phyloP scores from a whole-genome alignment of 768 basidiomycete species.

The Collybia mongolica region DNA sequence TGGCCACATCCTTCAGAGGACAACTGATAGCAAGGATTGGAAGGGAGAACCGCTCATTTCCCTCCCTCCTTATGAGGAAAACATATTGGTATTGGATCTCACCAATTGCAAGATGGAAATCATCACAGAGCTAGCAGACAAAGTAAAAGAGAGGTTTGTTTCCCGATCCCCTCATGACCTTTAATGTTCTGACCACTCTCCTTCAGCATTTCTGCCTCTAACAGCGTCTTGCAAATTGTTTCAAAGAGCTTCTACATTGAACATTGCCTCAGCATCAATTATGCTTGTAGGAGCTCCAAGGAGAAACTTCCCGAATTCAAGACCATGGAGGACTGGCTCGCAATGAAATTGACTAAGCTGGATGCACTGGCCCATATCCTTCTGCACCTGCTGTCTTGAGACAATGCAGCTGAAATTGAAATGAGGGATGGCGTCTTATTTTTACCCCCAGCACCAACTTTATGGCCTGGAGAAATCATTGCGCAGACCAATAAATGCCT shows the following conservation, averaged over 20 bases:
- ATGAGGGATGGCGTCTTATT: slow-evolving; percentile 3
- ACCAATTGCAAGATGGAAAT: not conserved
- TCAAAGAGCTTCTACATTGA: slow-evolving; percentile 10
- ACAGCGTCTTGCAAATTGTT: not conserved
- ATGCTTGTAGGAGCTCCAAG: slow-evolving; percentile 5
- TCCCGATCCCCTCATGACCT: not conserved
- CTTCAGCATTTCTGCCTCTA: not conserved
- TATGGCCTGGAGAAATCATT: too few species aligned
- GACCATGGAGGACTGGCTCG: slow-evolving; percentile 7
- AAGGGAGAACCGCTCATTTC: not conserved
- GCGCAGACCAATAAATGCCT: too few species aligned
- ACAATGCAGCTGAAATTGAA: slow-evolving; percentile 5
- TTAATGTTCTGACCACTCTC: not conserved
- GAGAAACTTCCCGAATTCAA: slow-evolving; percentile 3
- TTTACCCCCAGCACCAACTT: too few species aligned
- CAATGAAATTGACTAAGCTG: slow-evolving; percentile 10
- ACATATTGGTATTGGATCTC: slow-evolving; percentile 3
- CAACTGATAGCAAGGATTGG: not conserved
- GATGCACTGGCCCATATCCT: slow-evolving; percentile 3
- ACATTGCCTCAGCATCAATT: slow-evolving; percentile 6
- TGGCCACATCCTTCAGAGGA: slow-evolving; percentile 9
- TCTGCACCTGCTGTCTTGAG: slow-evolving; percentile 1
- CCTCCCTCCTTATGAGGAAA: slow-evolving; percentile 4
- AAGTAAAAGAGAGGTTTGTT: not conserved
- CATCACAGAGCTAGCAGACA: not conserved